phyloP scores from a whole-genome alignment of 1,139 yeast species.

The Kurtzmaniella quercitrusa region DNA sequence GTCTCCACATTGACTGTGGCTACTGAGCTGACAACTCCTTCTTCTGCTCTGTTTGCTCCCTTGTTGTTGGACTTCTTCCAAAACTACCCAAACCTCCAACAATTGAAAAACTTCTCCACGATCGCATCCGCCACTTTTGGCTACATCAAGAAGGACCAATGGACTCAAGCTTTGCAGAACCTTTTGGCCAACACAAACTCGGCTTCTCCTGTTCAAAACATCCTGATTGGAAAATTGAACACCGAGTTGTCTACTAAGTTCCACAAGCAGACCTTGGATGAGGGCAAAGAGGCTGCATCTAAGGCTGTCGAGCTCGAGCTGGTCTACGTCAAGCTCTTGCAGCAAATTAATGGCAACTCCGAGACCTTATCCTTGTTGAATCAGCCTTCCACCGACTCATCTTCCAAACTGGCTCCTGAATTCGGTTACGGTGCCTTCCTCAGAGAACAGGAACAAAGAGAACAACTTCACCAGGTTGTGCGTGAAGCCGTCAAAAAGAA shows the following conservation, averaged over 20 bases:
- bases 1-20: slow-evolving; percentile 60
- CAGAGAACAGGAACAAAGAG: slow-evolving; percentile 50
- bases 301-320: slow-evolving; percentile 60
- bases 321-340: slow-evolving; percentile 72
- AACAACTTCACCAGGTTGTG: slow-evolving; percentile 46
- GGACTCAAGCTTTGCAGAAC: slow-evolving; percentile 42
- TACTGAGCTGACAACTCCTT: slow-evolving; percentile 50
- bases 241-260: slow-evolving; percentile 29
- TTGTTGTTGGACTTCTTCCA: slow-evolving; percentile 74
- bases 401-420: slow-evolving; percentile 62
- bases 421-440: slow-evolving; percentile 81
- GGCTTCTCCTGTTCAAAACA: slow-evolving; percentile 57
- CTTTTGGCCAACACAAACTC: slow-evolving; percentile 51
- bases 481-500: slow-evolving; percentile 46
- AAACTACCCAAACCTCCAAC: slow-evolving; percentile 47
- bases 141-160: slow-evolving; percentile 39
- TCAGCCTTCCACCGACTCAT: slow-evolving; percentile 36
- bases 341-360: slow-evolving; percentile 54
- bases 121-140: slow-evolving; percentile 62
- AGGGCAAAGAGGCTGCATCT: slow-evolving; percentile 30
- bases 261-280: slow-evolving; percentile 22
- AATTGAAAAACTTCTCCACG: slow-evolving; percentile 44
- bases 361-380: slow-evolving; percentile 53
- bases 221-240: slow-evolving; percentile 51
- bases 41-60: slow-evolving; percentile 52